Base-by-base conservation (phyloP, 2,329 filamentous ascomycete species). In the Thelonectria discophora region DNA sequence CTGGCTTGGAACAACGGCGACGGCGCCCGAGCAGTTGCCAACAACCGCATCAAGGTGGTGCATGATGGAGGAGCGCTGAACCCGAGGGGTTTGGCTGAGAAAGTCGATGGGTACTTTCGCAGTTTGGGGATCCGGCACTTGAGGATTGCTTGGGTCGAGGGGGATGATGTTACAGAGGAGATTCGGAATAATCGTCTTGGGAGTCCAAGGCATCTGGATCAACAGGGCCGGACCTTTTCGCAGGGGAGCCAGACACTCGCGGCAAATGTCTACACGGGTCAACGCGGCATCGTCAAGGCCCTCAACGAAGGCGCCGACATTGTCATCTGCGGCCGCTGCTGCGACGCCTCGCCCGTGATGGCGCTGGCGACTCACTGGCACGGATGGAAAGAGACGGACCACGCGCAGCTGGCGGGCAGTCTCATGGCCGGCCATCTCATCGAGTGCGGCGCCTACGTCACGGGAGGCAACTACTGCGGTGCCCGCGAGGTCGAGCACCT, bases 1-100 rank as follows among this genome's bases (percentile, higher is more conserved):
- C 83, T 76, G 20, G 73, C 73, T 4, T 76, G 69, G 66, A 67
- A 76, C 15, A 66, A 69, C 77, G 30, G 67, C 69, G 51, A 72
- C 65, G 40, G 69, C 66, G 34, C 63, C 74, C 47, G 69, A 46
- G 18, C 69, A 32, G 66, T 80, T 1, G 74, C 74, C 2, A 65
- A 81, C 57, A 81, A 84, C 57, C 68, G 76, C 0, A 85, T 87
- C 73, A 85, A 84, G 60, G 76, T 87, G 11, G 76, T 86, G 27
- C 76, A 86, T 53, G 86, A 88, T 65, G 85, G 85, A 1, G 86
- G 86, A 0, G 83, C 81, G 2, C 77, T 84, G 13, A 84, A 88
- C 58, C 85, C 86, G 0, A 77, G 77, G 55, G 83, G 80, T 0
- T 67, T 88, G 12, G 82, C 83, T 0, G 68, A 81, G 53, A 70